Base-by-base conservation (phyloP, 768 basidiomycete genomes). In the Amanita subjunquillea region DNA sequence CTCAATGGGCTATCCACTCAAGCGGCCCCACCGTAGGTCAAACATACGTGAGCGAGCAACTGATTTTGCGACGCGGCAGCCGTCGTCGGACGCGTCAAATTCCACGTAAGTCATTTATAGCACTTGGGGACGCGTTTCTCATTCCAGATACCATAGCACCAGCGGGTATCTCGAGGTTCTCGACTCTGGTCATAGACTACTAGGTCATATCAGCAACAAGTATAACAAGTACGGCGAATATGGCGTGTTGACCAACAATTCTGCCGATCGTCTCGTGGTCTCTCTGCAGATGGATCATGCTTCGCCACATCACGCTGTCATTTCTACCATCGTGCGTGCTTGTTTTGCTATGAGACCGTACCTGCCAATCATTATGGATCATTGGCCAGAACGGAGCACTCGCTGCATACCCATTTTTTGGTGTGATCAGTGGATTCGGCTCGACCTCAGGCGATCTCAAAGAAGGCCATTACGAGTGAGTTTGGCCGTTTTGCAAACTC, bases 401-500 rank as follows among this genome's bases (percentile, higher is more conserved):
- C 15, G 52, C 52, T 0, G 41, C 52, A 30, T 53, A 46, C 32
- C 44, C 52, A 10, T 53, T 46, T 37, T 53, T 53, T 25, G 52
- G 52, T 39, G 44, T 13, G 12, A 47, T 53, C 17, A 25, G 12
- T 9, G 52, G 52, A 43, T 51, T 34, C 30, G 8, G 17, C 17
- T 34, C 40, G 20, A 36, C 25, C 0, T 42, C 40, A 13, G 20
- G 13, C 23, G 50, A 51, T 51, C 42, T 51, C 12, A 23, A n/a
- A 20, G 22, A 38, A 2, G 50, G 41, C 13, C 8, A 20, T 32
- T 22, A 20, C 10, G 29, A 43, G 50, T 51, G 17, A 51, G 47
- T 3, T 32, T 32, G 20, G 34, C 23, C n/a, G 20, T 48, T 10
- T 6, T 40, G 22, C 9, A 10, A 43, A 30, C 23, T 36, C 30